Evolutionary conservation across 441 rosid species (phyloP), one percentile per base, ranked within the genome.

Genomic region (Pelargonium fulgidum): DNA sequence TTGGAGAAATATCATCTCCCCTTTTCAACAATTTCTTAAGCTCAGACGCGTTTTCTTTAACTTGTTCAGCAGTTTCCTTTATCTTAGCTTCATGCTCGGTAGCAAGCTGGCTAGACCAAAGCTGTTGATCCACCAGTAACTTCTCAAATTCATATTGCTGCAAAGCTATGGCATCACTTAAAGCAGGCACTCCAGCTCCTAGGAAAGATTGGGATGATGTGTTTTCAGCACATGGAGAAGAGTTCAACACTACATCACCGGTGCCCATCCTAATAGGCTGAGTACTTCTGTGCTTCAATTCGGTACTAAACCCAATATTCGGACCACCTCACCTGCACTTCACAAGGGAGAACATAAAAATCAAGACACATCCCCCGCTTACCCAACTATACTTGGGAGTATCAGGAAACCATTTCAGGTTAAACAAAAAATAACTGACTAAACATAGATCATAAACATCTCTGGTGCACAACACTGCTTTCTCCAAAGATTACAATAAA

Each of bases 161-260:
- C 17, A 52, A 52, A 52, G 59, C 59, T 52, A 52, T 52, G 59
- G 17, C 59, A 52, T 52, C 19, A n/a, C 59, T 14, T n/a, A 52
- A 7, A n/a, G 59, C 59, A 14, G 59, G 59, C n/a, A 52, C 59
- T 52, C 59, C 59, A 52, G 59, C 59, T 14, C 59, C 59, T 52
- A 52, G 20, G 59, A n/a, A 52, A 48, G 54, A 48, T 48, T 48
- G 54, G 54, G 14, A 11, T 16, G 19, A 14, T 52, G 59, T 52
- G 59, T 52, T 52, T 52, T 52, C 59, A 1, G 6, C 9, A 52
- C 20, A 52, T 4, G 59, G 59, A 52, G 59, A 52, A 39, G 42
- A 39, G 8, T 1, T 7, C 42, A 39, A 39, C 42, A 39, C 42
- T 39, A 39, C 7, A 52, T 52, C 59, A 14, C 17, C 20, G 14